phyloP scores from a whole-genome alignment of 176 grass and related monocot genomes.

The Phoenix dactylifera region DNA sequence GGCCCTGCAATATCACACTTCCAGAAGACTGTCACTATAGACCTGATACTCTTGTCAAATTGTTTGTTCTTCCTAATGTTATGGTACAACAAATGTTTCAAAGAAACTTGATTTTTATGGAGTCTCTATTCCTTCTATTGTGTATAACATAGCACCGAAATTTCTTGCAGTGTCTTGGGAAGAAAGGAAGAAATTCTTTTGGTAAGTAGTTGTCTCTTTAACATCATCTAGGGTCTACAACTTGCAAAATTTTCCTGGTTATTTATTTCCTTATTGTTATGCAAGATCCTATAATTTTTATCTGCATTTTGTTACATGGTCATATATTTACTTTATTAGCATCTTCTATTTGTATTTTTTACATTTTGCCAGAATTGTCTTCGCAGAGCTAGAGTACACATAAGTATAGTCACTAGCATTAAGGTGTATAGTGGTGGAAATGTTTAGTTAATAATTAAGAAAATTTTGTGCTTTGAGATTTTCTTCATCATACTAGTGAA shows the following conservation, averaged over 20 bases:
- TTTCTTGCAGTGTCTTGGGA: slow-evolving; percentile 52
- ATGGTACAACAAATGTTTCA: slow-evolving; percentile 45
- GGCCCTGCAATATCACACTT: slow-evolving; percentile 53
- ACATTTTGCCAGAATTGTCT: no score
- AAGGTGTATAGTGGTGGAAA: no score
- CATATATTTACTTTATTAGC: no score
- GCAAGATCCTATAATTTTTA: background rate
- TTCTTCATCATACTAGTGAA: no score
- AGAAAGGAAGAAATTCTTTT: slow-evolving; percentile 47
- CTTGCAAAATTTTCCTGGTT: slow-evolving; percentile 9
- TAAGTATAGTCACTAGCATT: no score
- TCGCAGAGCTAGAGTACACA: no score
- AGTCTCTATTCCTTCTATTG: background rate
- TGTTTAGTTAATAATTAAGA: no score
- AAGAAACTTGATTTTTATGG: no score
- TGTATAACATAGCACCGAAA: slow-evolving; percentile 21
- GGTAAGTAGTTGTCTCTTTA: slow-evolving; percentile 32
- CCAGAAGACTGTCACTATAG: slow-evolving; percentile 92
- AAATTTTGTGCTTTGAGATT: no score
- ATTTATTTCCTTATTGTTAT: slow-evolving; percentile 13
- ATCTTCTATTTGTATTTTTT: no score
- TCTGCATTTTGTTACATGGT: no score
- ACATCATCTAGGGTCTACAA: slow-evolving; percentile 4
- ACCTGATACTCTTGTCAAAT: slow-evolving; percentile 86
- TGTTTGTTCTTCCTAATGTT: slow-evolving; percentile 73